A percentile compares a stretch with the other conserved stretches of the same genome.
Evolutionary conservation across 2,329 filamentous ascomycete genomes (phyloP).

Genomic region (Arthrobotrys megalospora): DNA sequence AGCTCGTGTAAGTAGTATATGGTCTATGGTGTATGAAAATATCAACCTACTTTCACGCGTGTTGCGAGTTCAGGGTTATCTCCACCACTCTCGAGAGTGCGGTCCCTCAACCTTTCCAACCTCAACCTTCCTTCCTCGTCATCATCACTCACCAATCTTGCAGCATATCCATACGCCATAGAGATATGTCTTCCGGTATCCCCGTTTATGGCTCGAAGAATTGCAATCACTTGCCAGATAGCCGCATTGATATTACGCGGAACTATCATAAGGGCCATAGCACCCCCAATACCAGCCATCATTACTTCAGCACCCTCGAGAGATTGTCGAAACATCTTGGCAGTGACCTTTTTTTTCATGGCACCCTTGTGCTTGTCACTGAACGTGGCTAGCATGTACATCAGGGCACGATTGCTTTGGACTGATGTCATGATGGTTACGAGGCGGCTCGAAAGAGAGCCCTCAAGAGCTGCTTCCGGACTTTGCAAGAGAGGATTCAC

Average conservation of each 20-base stretch:
- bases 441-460: background rate
- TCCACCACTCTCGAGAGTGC: background rate
- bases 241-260: background rate
- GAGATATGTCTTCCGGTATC: background rate
- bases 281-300: background rate
- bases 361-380: background rate
- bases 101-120: background rate
- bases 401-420: background rate
- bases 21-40: background rate
- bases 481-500: slow-evolving; percentile 8
- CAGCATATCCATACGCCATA: background rate
- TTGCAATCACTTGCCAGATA: background rate
- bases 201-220: background rate
- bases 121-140: background rate
- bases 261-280: background rate
- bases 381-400: background rate
- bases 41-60: background rate
- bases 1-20: background rate
- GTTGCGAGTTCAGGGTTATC: no score
- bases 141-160: background rate
- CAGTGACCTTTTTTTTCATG: background rate
- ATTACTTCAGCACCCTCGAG: background rate
- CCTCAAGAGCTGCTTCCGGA: background rate
- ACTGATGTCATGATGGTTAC: background rate
- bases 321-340: background rate